phyloP scores from a whole-genome alignment of 257 asterid species.

The Solanum sejunctum region DNA sequence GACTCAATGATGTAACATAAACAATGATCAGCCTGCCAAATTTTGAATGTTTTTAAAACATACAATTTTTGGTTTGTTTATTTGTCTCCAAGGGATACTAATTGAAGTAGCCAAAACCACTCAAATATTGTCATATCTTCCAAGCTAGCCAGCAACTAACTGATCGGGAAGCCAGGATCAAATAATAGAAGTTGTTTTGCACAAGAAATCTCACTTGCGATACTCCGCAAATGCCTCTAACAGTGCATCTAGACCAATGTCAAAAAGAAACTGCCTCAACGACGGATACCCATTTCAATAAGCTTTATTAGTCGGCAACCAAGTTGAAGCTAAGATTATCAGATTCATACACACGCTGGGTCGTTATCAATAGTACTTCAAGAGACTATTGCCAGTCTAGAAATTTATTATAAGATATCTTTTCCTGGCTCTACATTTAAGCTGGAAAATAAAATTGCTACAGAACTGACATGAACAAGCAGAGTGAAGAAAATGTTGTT shows the following conservation, averaged over 20 bases:
- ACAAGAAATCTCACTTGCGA: not conserved
- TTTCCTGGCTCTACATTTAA: not conserved
- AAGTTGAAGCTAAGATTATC: not conserved
- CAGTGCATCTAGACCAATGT: not conserved
- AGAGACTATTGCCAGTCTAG: not conserved
- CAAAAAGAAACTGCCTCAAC: not conserved
- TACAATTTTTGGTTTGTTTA: not conserved
- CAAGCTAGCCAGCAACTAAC: not conserved
- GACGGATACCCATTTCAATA: not conserved
- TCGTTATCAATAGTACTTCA: not conserved
- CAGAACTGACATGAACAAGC: constrained; percentile 9
- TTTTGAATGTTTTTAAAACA: not conserved
- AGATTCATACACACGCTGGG: not conserved
- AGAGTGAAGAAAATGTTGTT: constrained; percentile 13
- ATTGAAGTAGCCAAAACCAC: not conserved
- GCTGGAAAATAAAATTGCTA: not conserved
- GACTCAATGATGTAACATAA: not conserved
- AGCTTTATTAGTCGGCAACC: not conserved
- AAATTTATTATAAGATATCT: not conserved
- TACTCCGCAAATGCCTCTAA: not conserved
- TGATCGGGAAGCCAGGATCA: not conserved
- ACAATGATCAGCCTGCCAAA: not conserved
- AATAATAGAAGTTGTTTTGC: not conserved
- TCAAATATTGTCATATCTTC: not conserved
- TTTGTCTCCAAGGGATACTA: not conserved